Conservation (phyloP, 352 stramenopile species). For the Phytopythium sindhum region DNA sequence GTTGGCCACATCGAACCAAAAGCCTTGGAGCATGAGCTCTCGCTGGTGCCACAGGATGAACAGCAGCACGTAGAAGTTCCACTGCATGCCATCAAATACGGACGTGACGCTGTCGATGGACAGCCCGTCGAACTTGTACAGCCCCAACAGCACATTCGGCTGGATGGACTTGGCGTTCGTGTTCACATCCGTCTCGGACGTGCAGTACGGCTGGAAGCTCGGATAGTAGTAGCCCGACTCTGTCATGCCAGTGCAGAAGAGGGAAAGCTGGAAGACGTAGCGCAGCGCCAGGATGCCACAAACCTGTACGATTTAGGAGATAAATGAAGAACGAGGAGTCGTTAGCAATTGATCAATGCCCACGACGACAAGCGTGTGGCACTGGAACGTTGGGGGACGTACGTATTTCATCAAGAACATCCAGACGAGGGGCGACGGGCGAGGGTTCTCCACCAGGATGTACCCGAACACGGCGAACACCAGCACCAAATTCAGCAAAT, state of each 20-base stretch:
- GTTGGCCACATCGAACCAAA: slow-evolving; percentile 50
- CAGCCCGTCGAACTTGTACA: slow-evolving; percentile 86
- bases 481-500: slow-evolving; percentile 80
- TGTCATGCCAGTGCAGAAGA: slow-evolving; percentile 75
- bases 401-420: slow-evolving; percentile 81
- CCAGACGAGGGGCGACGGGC: slow-evolving; percentile 59
- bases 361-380: background rate
- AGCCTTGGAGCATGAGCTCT: slow-evolving; percentile 74
- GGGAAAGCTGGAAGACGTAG: slow-evolving; percentile 80
- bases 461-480: slow-evolving; percentile 67
- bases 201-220: slow-evolving; percentile 77
- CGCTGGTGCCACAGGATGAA: slow-evolving; percentile 76
- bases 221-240: slow-evolving; percentile 60
- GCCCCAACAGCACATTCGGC: slow-evolving; percentile 68
- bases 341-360: background rate
- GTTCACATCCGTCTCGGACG: slow-evolving; percentile 21
- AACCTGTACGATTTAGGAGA: slow-evolving; percentile 21
- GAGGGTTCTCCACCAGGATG: slow-evolving; percentile 71
- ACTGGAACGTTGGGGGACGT: slow-evolving; percentile 16
- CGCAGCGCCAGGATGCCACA: slow-evolving; percentile 53
- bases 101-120: slow-evolving; percentile 46
- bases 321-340: background rate
- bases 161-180: slow-evolving; percentile 68
- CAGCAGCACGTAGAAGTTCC: slow-evolving; percentile 82
- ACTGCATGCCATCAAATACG: slow-evolving; percentile 73